phyloP scores from a whole-genome alignment of 768 basidiomycete species.

The Phaffia australis region DNA sequence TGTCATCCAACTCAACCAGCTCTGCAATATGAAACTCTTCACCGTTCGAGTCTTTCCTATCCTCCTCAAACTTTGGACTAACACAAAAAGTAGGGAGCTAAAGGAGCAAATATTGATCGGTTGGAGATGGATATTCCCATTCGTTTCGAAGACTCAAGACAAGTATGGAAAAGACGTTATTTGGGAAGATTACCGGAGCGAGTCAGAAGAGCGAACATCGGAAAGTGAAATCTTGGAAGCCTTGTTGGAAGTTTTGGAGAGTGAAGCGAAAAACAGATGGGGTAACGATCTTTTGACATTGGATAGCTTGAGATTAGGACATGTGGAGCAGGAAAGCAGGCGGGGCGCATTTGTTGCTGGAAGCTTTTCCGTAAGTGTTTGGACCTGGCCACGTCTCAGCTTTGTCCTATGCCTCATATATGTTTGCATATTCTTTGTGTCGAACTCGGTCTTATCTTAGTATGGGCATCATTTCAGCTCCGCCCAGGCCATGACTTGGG shows the following conservation, averaged over 20 bases:
- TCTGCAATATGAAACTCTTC: constrained; percentile 50
- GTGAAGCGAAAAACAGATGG: constrained; percentile 55
- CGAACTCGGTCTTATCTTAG: constrained; percentile 31
- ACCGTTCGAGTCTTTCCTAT: constrained; percentile 54
- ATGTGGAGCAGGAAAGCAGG: constrained; percentile 23
- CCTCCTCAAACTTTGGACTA: constrained; percentile 59
- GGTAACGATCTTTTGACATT: constrained; percentile 49
- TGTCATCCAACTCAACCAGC: constrained; percentile 67
- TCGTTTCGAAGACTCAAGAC: constrained; percentile 39
- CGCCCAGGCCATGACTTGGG: constrained; percentile 65
- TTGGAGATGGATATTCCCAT: constrained; percentile 61
- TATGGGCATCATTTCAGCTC: constrained; percentile 62
- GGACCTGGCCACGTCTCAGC: background rate
- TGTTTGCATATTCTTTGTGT: background rate
- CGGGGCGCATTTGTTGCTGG: constrained; percentile 5
- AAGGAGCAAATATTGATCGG: constrained; percentile 73
- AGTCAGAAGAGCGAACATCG: constrained; percentile 7
- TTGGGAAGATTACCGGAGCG: background rate
- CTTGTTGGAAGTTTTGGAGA: constrained; percentile 49
- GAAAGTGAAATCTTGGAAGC: background rate
- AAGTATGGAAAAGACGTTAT: background rate
- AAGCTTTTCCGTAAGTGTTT: constrained; percentile 12
- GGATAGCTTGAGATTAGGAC: constrained; percentile 16
- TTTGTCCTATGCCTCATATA: background rate
- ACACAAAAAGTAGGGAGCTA: constrained; percentile 57